Evolutionary conservation across 2,329 filamentous ascomycete species (phyloP).

Genomic region (Pseudogymnoascus sp.): DNA sequence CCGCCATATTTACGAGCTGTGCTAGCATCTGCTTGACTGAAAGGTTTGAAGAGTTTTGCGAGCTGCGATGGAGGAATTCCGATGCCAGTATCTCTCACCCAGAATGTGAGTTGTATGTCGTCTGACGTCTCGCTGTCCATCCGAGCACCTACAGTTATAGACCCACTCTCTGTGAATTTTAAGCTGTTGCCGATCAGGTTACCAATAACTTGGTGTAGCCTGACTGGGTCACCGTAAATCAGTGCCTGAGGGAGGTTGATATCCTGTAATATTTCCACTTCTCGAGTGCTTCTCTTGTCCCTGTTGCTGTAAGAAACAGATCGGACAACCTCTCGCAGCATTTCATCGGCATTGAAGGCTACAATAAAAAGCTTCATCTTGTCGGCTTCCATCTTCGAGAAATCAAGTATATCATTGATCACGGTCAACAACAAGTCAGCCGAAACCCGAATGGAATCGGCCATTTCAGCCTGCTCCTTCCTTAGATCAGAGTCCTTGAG

Average conservation of each 20-base stretch:
- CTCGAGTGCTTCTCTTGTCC: conserved; percentile 54
- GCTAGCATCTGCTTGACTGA: conserved; percentile 85
- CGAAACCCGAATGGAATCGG: conserved; percentile 77
- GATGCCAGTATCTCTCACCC: conserved; percentile 84
- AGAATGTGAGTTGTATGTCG: conserved; percentile 69
- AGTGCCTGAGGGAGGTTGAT: conserved; percentile 63
- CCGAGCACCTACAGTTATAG: conserved; percentile 72
- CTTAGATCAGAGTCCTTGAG: conserved; percentile 68
- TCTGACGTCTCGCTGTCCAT: conserved; percentile 64
- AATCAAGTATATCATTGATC: conserved; percentile 94
- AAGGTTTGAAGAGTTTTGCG: conserved; percentile 81
- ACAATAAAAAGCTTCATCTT: conserved; percentile 74
- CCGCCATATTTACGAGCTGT: conserved; percentile 88
- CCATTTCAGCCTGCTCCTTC: conserved; percentile 73
- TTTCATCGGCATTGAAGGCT: conserved; percentile 57
- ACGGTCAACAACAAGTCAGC: conserved; percentile 82
- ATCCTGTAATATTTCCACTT: conserved; percentile 59
- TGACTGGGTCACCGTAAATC: conserved; percentile 58
- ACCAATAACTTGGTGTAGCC: conserved; percentile 61
- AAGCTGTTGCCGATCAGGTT: conserved; percentile 90
- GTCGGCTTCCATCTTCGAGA: conserved; percentile 87
- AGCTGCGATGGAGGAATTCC: conserved; percentile 78
- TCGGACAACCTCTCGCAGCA: conserved; percentile 57
- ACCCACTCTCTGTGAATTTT: conserved; percentile 84
- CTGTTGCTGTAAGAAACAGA: conserved; percentile 59